These are phyloP conservation scores for Cyclotella cryptica DNA, from an alignment of 108 stramenopile species.

Conservation along the genomic window DNA sequence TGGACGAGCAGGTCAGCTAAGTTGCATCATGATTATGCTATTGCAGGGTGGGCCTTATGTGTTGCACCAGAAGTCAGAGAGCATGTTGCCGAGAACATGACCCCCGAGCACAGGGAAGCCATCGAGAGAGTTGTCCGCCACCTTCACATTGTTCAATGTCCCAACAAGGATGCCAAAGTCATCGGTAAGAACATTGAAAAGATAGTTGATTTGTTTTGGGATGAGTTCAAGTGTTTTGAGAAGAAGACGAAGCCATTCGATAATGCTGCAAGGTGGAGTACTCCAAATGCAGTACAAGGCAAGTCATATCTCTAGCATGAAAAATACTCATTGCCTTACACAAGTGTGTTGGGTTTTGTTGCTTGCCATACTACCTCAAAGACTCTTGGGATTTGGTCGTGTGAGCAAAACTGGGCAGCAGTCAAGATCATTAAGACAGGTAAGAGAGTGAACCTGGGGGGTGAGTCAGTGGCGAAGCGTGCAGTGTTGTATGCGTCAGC, in stretches of 20 bases:
- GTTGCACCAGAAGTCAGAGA: neutral
- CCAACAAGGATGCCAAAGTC: neutral
- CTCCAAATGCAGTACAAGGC: neutral
- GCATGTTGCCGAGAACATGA: neutral
- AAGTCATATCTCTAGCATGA: conserved; percentile 1
- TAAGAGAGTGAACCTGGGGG: neutral
- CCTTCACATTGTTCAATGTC: neutral
- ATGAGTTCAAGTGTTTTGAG: neutral
- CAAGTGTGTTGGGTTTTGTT: neutral
- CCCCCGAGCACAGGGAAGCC: neutral
- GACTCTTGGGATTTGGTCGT: neutral
- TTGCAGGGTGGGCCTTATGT: neutral
- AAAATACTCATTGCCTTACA: conserved; percentile 11
- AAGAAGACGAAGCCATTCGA: neutral
- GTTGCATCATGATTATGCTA: neutral
- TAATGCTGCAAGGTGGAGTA: neutral
- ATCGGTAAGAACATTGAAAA: neutral
- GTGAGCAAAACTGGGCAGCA: neutral
- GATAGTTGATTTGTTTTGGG: neutral
- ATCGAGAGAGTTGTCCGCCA: neutral
- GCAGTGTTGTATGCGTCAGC: neutral
- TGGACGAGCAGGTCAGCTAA: neutral
- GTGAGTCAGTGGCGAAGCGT: neutral
- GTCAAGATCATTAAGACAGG: conserved; percentile 7
- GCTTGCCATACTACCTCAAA: neutral